Evolutionary conservation across 441 rosid genomes (phyloP).

Genomic region (Gossypium lobatum): DNA sequence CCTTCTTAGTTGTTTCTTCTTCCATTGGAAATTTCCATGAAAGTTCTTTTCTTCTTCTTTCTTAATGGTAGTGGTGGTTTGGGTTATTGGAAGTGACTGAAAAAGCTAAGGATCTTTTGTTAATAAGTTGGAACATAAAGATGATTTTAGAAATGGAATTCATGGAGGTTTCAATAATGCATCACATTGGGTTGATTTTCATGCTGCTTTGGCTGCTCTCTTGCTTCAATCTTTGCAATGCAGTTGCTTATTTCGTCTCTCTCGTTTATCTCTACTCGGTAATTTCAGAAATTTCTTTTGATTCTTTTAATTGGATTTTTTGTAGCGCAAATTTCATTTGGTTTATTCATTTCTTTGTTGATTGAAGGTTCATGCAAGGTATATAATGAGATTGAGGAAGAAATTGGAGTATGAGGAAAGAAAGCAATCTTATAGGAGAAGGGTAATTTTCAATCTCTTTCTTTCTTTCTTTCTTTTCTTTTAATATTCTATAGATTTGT

Average conservation of each 20-base stretch:
- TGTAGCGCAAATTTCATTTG: background rate
- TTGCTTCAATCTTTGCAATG: slow-evolving; percentile 43
- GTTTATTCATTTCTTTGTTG: background rate
- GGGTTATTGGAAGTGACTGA: background rate
- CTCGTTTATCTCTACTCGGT: slow-evolving; percentile 70
- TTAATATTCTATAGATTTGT: background rate
- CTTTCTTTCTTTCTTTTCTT: background rate
- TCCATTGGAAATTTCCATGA: background rate
- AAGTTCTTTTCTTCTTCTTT: background rate
- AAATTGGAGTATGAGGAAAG: slow-evolving; percentile 61
- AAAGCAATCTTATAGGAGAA: slow-evolving; percentile 62
- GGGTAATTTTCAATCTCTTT: slow-evolving; percentile 36
- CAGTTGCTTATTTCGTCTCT: slow-evolving; percentile 48
- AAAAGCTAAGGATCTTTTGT: background rate
- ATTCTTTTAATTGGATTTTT: background rate
- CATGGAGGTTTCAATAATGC: slow-evolving; percentile 52
- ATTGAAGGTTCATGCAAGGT: slow-evolving; percentile 65
- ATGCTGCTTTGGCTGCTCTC: slow-evolving; percentile 60
- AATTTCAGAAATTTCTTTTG: slow-evolving; percentile 5
- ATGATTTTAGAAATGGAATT: slow-evolving; percentile 21
- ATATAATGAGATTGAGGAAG: slow-evolving; percentile 57
- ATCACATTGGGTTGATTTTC: slow-evolving; percentile 64
- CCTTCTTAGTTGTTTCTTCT: background rate
- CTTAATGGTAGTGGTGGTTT: background rate
- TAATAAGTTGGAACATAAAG: slow-evolving; percentile 10